Conservation (phyloP, 352 stramenopile species). For the Globisporangium lucens region DNA sequence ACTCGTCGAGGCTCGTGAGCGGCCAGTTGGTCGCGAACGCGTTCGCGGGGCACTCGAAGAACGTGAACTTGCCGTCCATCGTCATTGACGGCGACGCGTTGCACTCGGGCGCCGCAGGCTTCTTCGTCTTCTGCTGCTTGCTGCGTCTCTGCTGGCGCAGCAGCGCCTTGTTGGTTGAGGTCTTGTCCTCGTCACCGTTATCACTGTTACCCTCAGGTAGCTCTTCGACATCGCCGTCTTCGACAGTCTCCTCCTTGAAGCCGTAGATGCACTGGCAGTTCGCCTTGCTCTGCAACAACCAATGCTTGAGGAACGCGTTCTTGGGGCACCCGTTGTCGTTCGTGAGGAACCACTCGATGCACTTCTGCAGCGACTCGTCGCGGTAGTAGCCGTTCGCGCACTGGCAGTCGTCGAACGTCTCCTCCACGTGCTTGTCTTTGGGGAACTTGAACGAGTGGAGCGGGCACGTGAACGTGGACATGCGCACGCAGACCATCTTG, state of each 20-base stretch:
- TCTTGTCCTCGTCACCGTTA: background rate
- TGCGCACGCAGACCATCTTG: slow-evolving; percentile 58
- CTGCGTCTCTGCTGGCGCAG: slow-evolving; percentile 2
- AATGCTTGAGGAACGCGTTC: slow-evolving; percentile 60
- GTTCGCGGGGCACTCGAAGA: slow-evolving; percentile 45
- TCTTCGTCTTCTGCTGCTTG: slow-evolving; percentile 12
- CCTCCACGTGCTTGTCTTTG: slow-evolving; percentile 33
- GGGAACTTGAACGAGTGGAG: slow-evolving; percentile 48
- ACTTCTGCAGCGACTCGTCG: slow-evolving; percentile 44
- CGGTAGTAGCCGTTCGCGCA: slow-evolving; percentile 72
- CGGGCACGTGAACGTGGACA: slow-evolving; percentile 61
- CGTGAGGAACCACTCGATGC: slow-evolving; percentile 63
- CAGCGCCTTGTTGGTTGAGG: background rate
- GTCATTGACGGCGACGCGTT: slow-evolving; percentile 20
- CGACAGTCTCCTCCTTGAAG: slow-evolving; percentile 20
- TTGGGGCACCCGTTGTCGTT: slow-evolving; percentile 64
- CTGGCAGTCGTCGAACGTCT: slow-evolving; percentile 58
- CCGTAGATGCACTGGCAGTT: slow-evolving; percentile 79
- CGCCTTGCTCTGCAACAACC: slow-evolving; percentile 69
- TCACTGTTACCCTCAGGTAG: background rate
- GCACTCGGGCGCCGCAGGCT: slow-evolving; percentile 22
- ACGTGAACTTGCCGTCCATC: slow-evolving; percentile 18
- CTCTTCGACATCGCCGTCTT: background rate
- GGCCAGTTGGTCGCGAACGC: slow-evolving; percentile 54
- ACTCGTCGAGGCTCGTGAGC: slow-evolving; percentile 32